These are phyloP conservation scores for Ramaria rubella DNA, from an alignment of 768 basidiomycete genomes.

Conservation along the genomic window DNA sequence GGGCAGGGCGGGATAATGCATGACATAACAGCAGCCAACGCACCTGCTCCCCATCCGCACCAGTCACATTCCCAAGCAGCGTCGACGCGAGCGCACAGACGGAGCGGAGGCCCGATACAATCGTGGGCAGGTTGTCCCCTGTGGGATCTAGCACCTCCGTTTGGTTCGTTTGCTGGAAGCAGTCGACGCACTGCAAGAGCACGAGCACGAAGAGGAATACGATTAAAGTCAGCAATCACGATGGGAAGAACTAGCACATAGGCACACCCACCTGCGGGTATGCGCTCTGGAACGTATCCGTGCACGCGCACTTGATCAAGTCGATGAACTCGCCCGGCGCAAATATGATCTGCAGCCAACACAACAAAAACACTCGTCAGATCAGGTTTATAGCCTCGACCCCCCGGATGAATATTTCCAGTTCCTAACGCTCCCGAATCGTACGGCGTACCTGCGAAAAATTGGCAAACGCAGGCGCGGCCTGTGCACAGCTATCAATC, in stretches of 20 bases:
- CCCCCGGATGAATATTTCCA: too few species aligned
- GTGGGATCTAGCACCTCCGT: constrained; percentile 41
- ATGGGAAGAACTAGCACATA: background rate
- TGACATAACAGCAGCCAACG: background rate
- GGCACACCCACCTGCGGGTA: constrained; percentile 49
- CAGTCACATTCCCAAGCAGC: constrained; percentile 46
- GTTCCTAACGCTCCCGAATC: too few species aligned
- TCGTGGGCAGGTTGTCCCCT: constrained; percentile 35
- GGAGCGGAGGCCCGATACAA: constrained; percentile 44
- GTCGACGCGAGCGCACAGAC: constrained; percentile 48
- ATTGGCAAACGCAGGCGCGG: constrained; percentile 52
- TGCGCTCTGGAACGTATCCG: constrained; percentile 37
- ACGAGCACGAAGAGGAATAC: too few species aligned
- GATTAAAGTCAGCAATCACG: background rate
- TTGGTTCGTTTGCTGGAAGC: constrained; percentile 55
- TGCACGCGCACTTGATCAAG: constrained; percentile 58
- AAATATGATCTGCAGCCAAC: constrained; percentile 53
- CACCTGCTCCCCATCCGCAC: constrained; percentile 32
- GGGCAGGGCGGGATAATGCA: too few species aligned
- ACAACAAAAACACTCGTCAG: too few species aligned
- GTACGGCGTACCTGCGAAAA: constrained; percentile 39
- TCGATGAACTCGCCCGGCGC: constrained; percentile 59
- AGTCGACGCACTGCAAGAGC: constrained; percentile 16
- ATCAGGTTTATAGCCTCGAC: too few species aligned
- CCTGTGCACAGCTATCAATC: constrained; percentile 53